Base-by-base conservation (phyloP, 305 asterid species). In the Stenogyne calaminthoides region DNA sequence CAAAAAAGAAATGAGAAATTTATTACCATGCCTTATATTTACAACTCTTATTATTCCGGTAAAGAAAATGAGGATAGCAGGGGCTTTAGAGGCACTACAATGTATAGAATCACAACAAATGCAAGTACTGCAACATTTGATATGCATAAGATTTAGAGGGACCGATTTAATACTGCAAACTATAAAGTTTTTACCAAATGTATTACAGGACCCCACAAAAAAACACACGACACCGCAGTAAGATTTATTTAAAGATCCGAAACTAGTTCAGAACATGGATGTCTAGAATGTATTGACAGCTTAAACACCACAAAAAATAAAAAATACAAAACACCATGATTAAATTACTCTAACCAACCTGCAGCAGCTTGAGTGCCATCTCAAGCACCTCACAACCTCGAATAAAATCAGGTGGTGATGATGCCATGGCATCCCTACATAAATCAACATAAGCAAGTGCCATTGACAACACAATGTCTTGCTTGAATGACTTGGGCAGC, bases 391-490 rank as follows among this genome's bases (percentile, higher is more conserved):
- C 97, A 81, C 90, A 88, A 18, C 98, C 96, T 80, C 84, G 85
- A 72, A 95, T 86, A 72, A 88, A 84, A 81, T 95, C 95, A 20
- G 98, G 99, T 62, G 99, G 96, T 8, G 89, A 81, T 67, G 86
- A 65, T 27, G 88, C 88, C 99, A 95, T 95, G 40, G 95, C 92
- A 84, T 95, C 96, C 79, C 99, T 87, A 6, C 98, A 95, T 67
- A 89, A 73, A 80, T 95, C 99, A 72, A 92, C 96, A 78, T 89
- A 95, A 9, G 98, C 92, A 56, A 95, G 99, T 15, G 99, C 91
- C 92, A 90, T 84, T 36, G 97, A 91, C 83, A 95, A 81, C 73
- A 95, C 87, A 58, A 95, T 85, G 64, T 95, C 99, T 86, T 95
- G 99, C 84, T 95, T 95, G 81, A 92, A 92, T 51, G 96, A 81